These are phyloP conservation scores for Suillus hirtellus DNA, from an alignment of 768 basidiomycete species.

Conservation along the genomic window DNA sequence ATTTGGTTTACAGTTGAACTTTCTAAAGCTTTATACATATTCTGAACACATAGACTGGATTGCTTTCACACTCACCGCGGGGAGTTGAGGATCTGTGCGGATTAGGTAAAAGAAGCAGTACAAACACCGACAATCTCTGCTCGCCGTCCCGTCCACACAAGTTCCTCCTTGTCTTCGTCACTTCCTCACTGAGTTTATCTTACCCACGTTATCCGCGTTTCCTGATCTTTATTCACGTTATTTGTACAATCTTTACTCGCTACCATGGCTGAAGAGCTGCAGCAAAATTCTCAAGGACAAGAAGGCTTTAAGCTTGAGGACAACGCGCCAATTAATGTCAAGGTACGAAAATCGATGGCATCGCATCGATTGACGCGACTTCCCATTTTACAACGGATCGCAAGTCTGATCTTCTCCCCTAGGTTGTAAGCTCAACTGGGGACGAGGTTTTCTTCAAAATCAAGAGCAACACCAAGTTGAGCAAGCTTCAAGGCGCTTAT, in stretches of 20 bases:
- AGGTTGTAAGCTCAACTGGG: conserved; percentile 76
- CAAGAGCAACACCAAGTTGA: conserved; percentile 88
- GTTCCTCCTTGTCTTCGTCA: neutral
- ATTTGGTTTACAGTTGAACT: neutral
- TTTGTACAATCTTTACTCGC: neutral
- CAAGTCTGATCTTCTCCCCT: conserved; percentile 5
- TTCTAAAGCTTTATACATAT: conserved; percentile 1
- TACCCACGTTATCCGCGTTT: conserved; percentile 6
- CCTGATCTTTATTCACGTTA: conserved; percentile 5
- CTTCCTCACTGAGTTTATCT: neutral
- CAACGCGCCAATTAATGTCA: conserved; percentile 75
- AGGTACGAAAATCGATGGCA: conserved; percentile 45
- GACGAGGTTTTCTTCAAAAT: conserved; percentile 98
- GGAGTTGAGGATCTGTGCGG: neutral
- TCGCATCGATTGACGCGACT: conserved; percentile 7
- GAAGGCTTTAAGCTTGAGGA: conserved; percentile 54
- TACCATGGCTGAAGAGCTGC: conserved; percentile 57
- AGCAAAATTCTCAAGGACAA: conserved; percentile 35
- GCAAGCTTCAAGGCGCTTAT: conserved; percentile 91
- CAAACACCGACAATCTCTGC: conserved; percentile 14
- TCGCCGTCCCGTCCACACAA: conserved; percentile 1
- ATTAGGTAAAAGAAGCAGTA: conserved; percentile 11
- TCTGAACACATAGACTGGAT: neutral
- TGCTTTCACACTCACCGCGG: neutral
- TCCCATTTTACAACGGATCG: conserved; percentile 4